Conservation (phyloP, 106 monocot species). For the Acanthochlamys bracteata region DNA sequence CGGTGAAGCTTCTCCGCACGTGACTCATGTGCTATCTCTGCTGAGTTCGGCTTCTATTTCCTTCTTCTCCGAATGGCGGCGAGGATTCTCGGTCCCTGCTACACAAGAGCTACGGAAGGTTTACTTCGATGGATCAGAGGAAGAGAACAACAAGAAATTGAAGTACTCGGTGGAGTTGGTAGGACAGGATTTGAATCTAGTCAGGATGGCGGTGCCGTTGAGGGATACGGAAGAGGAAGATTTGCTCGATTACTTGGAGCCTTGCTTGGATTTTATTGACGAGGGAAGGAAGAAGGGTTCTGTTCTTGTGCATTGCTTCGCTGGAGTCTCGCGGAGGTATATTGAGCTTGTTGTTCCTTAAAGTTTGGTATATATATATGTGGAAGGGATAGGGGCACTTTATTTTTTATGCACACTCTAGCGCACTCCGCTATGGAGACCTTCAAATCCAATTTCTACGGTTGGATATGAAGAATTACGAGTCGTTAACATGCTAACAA, state of each 20-base stretch:
- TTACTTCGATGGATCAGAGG: not conserved
- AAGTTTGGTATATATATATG: not conserved
- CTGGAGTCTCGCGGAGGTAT: conserved; percentile 86
- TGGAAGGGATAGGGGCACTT: too few species aligned
- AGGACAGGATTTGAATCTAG: conserved; percentile 56
- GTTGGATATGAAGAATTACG: too few species aligned
- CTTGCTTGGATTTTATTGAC: conserved; percentile 79
- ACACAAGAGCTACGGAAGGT: too few species aligned
- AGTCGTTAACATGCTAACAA: too few species aligned
- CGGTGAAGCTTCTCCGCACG: conserved; percentile 5
- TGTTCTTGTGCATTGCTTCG: conserved; percentile 82
- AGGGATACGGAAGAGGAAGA: conserved; percentile 83
- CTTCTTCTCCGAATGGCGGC: conserved; percentile 21
- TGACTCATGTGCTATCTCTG: conserved; percentile 72
- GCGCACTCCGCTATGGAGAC: too few species aligned
- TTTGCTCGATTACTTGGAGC: conserved; percentile 60
- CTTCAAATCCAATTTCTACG: too few species aligned
- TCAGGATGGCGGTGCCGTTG: conserved; percentile 90
- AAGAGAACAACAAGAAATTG: conserved; percentile 45
- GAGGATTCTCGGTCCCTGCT: too few species aligned
- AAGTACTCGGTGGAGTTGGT: conserved; percentile 60
- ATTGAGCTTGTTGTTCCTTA: not conserved
- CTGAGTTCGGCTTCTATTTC: conserved; percentile 83
- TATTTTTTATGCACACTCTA: too few species aligned
- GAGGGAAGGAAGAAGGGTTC: conserved; percentile 45